Evolutionary conservation across 495 filamentous ascomycete species (phyloP).

Genomic region (Penicillium verhagenii): DNA sequence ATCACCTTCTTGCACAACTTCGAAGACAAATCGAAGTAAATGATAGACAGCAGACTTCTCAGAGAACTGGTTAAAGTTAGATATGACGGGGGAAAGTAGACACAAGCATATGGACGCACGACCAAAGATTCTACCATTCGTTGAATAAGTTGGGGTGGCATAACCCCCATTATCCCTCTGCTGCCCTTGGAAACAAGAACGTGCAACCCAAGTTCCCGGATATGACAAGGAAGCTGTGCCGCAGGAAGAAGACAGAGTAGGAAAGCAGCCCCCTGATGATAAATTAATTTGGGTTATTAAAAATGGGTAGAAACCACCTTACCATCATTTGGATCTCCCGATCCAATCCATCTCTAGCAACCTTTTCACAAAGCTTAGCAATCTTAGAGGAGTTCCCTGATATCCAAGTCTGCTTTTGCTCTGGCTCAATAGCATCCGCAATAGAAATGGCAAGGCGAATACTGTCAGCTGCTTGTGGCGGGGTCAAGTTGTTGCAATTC

Average conservation of each 20-base stretch:
- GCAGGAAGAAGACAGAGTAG: slow-evolving; percentile 31
- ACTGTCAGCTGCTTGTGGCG: slow-evolving; percentile 43
- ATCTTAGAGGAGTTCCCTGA: slow-evolving; percentile 39
- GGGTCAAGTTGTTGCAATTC: slow-evolving; percentile 32
- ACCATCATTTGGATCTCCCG: slow-evolving; percentile 45
- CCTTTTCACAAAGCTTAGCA: slow-evolving; percentile 54
- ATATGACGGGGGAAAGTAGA: background rate
- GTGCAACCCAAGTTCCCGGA: slow-evolving; percentile 25
- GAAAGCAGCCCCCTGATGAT: slow-evolving; percentile 37
- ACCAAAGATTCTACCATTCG: slow-evolving; percentile 24
- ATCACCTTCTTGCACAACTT: slow-evolving; percentile 15
- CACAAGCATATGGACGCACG: slow-evolving; percentile 19
- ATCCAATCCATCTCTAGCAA: slow-evolving; percentile 38
- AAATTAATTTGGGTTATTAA: background rate
- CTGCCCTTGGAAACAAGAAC: slow-evolving; percentile 32
- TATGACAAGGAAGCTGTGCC: slow-evolving; percentile 21
- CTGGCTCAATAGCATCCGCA: slow-evolving; percentile 40
- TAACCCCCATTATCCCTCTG: slow-evolving; percentile 12
- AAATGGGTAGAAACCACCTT: slow-evolving; percentile 1
- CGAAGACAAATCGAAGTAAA: slow-evolving; percentile 25
- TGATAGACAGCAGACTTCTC: slow-evolving; percentile 24
- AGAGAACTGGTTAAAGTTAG: slow-evolving; percentile 14
- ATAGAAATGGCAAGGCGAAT: slow-evolving; percentile 52
- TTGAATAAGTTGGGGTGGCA: slow-evolving; percentile 25
- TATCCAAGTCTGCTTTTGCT: slow-evolving; percentile 46